These are phyloP conservation scores for Wickerhamiella kurtzmanii DNA, from an alignment of 805 yeast genomes.

Conservation along the genomic window DNA sequence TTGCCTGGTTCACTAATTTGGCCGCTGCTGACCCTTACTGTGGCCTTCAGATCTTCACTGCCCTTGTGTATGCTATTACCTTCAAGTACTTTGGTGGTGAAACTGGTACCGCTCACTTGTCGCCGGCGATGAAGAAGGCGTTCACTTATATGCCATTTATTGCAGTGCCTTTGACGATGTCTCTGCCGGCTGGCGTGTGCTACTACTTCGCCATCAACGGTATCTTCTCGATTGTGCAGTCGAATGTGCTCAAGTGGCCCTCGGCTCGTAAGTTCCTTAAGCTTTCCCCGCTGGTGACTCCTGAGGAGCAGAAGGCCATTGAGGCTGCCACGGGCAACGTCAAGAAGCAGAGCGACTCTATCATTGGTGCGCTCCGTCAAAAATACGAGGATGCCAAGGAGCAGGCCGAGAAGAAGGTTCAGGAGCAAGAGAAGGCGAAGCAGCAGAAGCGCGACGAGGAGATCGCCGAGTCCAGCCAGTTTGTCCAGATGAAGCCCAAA, in stretches of 20 bases:
- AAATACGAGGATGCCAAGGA: constrained; percentile 23
- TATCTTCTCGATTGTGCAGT: constrained; percentile 57
- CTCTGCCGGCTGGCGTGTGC: constrained; percentile 71
- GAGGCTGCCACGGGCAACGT: constrained; percentile 17
- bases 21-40: constrained; percentile 79
- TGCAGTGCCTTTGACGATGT: constrained; percentile 81
- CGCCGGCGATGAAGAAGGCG: constrained; percentile 52
- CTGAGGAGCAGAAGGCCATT: constrained; percentile 29
- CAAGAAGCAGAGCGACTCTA: constrained; percentile 19
- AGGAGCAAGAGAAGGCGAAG: constrained; percentile 21
- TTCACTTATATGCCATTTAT: constrained; percentile 64
- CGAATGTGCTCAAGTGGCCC: constrained; percentile 46
- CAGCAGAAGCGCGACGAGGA: constrained; percentile 14
- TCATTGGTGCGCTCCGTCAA: constrained; percentile 19
- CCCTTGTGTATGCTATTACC: constrained; percentile 58
- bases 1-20: constrained; percentile 72
- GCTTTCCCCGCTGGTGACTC: constrained; percentile 48
- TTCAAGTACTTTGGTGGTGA: constrained; percentile 75
- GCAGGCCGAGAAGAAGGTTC: constrained; percentile 24
- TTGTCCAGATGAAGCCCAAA: constrained; percentile 14
- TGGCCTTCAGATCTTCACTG: constrained; percentile 75
- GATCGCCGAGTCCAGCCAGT: constrained; percentile 14
- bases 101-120: constrained; percentile 60
- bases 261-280: constrained; percentile 43
- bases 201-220: constrained; percentile 79